phyloP scores from a whole-genome alignment of 345 rosid genomes.

The Citrus reticulata region DNA sequence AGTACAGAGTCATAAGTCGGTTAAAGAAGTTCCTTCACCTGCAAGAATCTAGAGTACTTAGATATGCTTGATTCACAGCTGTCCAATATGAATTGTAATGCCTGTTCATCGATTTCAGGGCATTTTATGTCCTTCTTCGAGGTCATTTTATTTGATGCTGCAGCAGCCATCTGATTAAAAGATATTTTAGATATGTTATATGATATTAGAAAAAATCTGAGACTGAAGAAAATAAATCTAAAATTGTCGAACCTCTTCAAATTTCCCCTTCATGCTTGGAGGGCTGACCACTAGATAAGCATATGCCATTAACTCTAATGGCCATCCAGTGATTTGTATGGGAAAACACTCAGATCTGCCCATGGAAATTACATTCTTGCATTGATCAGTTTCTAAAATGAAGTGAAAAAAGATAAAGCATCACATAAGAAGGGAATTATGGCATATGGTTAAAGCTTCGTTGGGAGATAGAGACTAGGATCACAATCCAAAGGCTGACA shows the following conservation, averaged over 20 bases:
- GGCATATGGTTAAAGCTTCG: background rate
- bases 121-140: conserved; percentile 53
- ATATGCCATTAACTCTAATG: conserved; percentile 82
- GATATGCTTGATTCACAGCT: conserved; percentile 86
- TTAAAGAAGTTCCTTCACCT: conserved; percentile 42
- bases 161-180: conserved; percentile 76
- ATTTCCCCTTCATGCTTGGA: conserved; percentile 66
- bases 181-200: conserved; percentile 4
- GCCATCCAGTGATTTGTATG: conserved; percentile 86
- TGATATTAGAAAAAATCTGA: background rate
- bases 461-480: background rate
- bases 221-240: background rate
- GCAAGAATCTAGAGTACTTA: conserved; percentile 76
- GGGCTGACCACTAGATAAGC: conserved; percentile 88
- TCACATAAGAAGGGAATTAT: background rate
- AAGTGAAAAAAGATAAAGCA: background rate
- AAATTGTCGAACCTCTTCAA: conserved; percentile 65
- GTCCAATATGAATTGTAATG: conserved; percentile 70
- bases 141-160: conserved; percentile 70
- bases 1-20: background rate
- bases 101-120: conserved; percentile 75
- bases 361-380: background rate
- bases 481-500: background rate
- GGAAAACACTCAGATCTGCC: conserved; percentile 84
- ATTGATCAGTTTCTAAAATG: background rate